These are phyloP conservation scores for Waltiozyma sp. DNA, from an alignment of 1,139 yeast species.

Conservation along the genomic window DNA sequence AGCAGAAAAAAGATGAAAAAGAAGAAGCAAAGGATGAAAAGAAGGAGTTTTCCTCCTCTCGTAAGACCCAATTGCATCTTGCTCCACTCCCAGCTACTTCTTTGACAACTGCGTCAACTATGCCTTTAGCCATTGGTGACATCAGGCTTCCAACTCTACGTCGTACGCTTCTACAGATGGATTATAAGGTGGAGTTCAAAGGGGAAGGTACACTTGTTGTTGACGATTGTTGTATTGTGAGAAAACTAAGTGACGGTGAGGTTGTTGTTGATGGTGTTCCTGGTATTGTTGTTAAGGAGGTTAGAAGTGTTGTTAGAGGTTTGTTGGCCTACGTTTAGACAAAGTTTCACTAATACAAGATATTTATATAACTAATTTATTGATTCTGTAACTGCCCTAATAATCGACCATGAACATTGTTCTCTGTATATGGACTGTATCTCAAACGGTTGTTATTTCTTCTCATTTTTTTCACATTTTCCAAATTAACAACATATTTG, in stretches of 20 bases:
- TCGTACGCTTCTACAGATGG: conserved; percentile 38
- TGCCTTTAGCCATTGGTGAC: conserved; percentile 71
- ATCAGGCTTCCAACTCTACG: conserved; percentile 74
- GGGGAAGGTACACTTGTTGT: conserved; percentile 91
- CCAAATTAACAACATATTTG: conserved; percentile 25
- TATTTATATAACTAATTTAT: no score
- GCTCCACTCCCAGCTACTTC: conserved; percentile 13
- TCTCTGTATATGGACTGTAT: not conserved
- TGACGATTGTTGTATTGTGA: conserved; percentile 63
- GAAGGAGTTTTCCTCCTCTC: conserved; percentile 3
- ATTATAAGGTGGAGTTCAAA: conserved; percentile 71
- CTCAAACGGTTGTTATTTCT: not conserved
- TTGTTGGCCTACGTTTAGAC: conserved; percentile 65
- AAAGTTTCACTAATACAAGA: no score
- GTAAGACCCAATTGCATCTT: conserved; percentile 11
- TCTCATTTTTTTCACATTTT: not conserved
- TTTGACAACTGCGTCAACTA: conserved; percentile 14
- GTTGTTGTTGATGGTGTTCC: conserved; percentile 79
- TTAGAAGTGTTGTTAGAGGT: conserved; percentile 62
- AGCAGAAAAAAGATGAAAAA: conserved; percentile 4
- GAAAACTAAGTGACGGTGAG: conserved; percentile 74
- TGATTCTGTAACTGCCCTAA: not conserved
- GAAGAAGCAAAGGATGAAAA: conserved; percentile 2
- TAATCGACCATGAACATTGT: not conserved
- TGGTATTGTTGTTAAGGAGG: conserved; percentile 67